Evolutionary conservation across 345 rosid species (phyloP), one percentile per base, ranked within the genome.

Genomic region (Carallia brachiata): DNA sequence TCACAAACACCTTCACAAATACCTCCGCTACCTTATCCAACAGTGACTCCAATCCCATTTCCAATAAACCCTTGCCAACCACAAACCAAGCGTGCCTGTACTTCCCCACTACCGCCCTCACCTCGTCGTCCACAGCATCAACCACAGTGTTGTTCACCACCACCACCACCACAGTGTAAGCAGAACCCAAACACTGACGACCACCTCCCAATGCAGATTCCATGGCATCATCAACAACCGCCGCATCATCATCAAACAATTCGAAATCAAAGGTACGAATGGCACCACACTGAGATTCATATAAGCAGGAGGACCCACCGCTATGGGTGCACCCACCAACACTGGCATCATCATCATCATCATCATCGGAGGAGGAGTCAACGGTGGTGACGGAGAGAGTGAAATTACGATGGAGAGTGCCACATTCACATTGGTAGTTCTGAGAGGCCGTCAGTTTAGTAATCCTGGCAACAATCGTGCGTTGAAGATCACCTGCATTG

Each of bases 11-110:
- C 77, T 84, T 84, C 15, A 84, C 88, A 31, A 95, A 86, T 56
- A 86, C 76, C 84, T 90, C 97, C 0, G 90, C 90, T 28, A 85
- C 82, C 77, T 74, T 85, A 61, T 52, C 81, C n/a, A 60, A 86
- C 62, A 82, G 52, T 1, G 37, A 62, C 60, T 75, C 83, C 65
- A 23, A 0, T 0, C 23, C 23, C 23, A 61, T 82, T 68, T 81
- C 88, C 74, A 81, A 23, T 8, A 27, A 73, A 17, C 75, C 79
- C 62, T 62, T 78, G 61, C 93, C 94, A 44, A 44, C 50, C 6
- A 82, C 81, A 75, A 95, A 81, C 99, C 98, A 90, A 0, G 90
- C 97, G 61, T 88, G 93, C 81, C 98, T 83, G 66, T 88, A 71
- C 86, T 90, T 95, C 19, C 99, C 98, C 59, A 95, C 90, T 47